Evolutionary conservation across 1,139 yeast species (phyloP).

Genomic region (Protomyces macrosporus): DNA sequence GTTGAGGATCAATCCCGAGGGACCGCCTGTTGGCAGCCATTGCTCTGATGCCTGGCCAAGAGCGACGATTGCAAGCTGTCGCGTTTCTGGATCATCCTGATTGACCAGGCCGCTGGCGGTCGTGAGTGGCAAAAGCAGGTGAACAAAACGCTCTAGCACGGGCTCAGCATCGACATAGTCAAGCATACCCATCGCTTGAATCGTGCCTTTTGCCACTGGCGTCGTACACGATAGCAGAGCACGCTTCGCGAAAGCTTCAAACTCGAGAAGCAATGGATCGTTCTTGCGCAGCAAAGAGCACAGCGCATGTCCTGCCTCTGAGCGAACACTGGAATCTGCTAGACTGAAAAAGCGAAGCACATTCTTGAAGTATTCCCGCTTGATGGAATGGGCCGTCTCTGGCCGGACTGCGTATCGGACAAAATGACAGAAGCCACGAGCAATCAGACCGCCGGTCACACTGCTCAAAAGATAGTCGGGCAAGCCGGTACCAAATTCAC

Average conservation of each 20-base stretch:
- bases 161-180: not conserved
- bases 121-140: not conserved
- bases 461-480: not conserved
- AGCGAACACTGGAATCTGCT: not conserved
- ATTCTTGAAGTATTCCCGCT: not conserved
- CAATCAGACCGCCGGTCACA: not conserved
- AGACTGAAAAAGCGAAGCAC: not conserved
- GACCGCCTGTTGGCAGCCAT: not conserved
- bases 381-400: not conserved
- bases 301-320: not conserved
- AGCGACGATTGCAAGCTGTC: not conserved
- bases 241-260: not conserved
- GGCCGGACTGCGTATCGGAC: not conserved
- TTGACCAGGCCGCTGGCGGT: not conserved
- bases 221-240: not conserved
- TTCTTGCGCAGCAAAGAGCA: not conserved
- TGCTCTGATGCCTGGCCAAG: not conserved
- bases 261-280: not conserved
- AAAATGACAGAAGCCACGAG: not conserved
- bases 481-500: not conserved
- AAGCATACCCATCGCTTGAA: not conserved
- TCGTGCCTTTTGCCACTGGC: not conserved
- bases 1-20: not conserved
- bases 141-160: not conserved
- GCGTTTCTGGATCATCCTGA: conserved; percentile 6